phyloP scores from a whole-genome alignment of 768 basidiomycete genomes.

The Mrakia gelida region DNA sequence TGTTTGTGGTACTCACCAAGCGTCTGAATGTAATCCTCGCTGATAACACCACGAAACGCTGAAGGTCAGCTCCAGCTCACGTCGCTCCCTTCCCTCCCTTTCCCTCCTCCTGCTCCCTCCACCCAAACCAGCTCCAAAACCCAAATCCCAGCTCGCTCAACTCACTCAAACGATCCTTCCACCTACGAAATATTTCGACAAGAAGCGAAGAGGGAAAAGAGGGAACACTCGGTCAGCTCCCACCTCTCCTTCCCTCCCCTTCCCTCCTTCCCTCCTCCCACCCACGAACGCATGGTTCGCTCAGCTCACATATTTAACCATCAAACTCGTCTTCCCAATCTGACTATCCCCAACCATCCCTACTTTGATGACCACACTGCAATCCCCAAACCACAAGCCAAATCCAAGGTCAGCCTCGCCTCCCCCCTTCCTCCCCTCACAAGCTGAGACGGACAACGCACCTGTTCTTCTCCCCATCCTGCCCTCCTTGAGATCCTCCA shows the following conservation, averaged over 20 bases:
- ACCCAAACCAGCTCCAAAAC: neutral
- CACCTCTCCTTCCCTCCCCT: neutral
- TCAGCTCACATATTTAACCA: slow-evolving; percentile 86
- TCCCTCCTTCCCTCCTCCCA: neutral
- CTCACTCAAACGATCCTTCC: slow-evolving; percentile 9
- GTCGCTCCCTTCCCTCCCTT: neutral
- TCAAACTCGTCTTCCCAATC: slow-evolving; percentile 83
- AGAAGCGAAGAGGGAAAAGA: neutral
- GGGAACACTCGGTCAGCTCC: neutral
- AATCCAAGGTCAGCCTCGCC: neutral
- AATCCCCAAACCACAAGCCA: neutral
- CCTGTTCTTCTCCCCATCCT: slow-evolving; percentile 25
- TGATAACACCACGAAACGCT: slow-evolving; percentile 17
- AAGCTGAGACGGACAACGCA: neutral
- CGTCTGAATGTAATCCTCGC: slow-evolving; percentile 98
- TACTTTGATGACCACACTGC: slow-evolving; percentile 90
- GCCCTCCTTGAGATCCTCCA: neutral
- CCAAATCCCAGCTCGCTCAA: no score
- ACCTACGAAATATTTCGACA: no score
- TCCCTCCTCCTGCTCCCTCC: neutral
- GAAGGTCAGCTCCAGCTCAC: neutral
- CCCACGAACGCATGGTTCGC: neutral
- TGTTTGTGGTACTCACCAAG: slow-evolving; percentile 76
- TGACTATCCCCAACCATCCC: slow-evolving; percentile 96
- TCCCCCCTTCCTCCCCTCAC: neutral